Evolutionary conservation across 78 protist genomes (phyloP), one percentile per base, ranked within the genome.

Genomic region (Thecamonas trahens): DNA sequence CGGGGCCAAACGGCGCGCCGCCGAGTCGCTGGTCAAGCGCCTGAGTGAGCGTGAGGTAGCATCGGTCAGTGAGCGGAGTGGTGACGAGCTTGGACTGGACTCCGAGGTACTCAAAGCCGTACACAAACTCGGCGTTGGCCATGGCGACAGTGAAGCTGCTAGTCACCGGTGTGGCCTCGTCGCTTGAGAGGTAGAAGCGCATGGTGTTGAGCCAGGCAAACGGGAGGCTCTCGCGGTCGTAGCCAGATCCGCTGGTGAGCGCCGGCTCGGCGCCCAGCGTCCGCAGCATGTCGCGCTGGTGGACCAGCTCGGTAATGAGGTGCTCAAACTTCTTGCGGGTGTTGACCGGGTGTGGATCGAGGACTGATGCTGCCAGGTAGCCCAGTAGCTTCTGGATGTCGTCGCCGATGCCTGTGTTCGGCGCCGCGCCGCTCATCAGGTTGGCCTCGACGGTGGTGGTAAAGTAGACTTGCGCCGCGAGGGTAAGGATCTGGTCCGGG

Each of bases 21-120:
- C 99, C 99, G 73, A 93, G 65, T n/a, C 90, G 60, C 7, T 72
- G 40, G 34, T 88, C 88, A 11, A 95, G 42, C 0, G 99, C 99
- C 64, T 96, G 97, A 1, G 92, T 86, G 58, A 94, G 71, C 20
- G 94, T 89, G 61, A 92, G 77, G 80, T 81, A 96, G 76, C 87
- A 77, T 17, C 76, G 68, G 70, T 91, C 94, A 13, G 99, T 92
- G 47, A 93, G 86, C 22, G 95, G 93, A 60, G 99, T 93, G 67
- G 85, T 92, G 24, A 98, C 99, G 0, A 98, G 69, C 34, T 92
- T 80, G 58, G 91, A 99, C 8, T 63, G 74, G 34, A 91, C 91
- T 29, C 99, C 99, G 22, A 94, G 92, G 76, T 96, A 96, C 79
- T 98, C 99, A 58, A 67, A 94, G 32, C 98, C 90, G 76, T 96